Base-by-base conservation (phyloP, 306 rosid species). In the Argentina anserina region DNA sequence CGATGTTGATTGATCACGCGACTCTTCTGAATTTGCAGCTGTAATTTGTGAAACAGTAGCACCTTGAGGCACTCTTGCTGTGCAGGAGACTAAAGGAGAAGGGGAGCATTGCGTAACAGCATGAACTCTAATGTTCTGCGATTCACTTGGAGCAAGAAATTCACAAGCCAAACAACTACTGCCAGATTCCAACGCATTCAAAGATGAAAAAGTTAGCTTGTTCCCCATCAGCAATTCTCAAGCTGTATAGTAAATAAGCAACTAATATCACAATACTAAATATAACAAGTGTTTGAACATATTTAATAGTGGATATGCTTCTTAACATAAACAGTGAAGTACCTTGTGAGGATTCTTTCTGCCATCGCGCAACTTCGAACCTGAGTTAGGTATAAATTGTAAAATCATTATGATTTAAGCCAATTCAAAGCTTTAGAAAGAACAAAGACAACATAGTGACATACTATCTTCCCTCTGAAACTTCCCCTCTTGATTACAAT, bases 51-150 rank as follows among this genome's bases (percentile, higher is more conserved):
- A 89, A 77, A 53, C 66, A 41, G 75, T 85, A 69, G 77, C 78
- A 75, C 76, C 88, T 76, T 80, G 85, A 76, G 90, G 84, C 45
- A 75, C 64, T n/a, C 42, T 70, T 81, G 81, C 86, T 76, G 73
- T 75, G 66, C 78, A 83, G 26, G 84, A 81, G 50, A 89, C 80
- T 47, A 84, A 81, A 46, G 93, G 82, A 70, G 90, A 87, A 42
- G 92, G 92, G 74, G 73, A 81, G 18, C 75, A 85, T 82, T 49
- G 82, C 49, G 90, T 81, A 69, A 86, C 93, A 74, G 80, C 71
- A 26, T 80, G 82, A 59, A 78, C 72, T 17, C 63, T 17, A 61
- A 74, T 34, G 9, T 62, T 76, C 55, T 67, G 79, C 73, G 43
- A 69, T 58, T 56, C 77, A 28, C 64, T 62, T 55, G 85, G 78